Evolutionary conservation across 768 basidiomycete species (phyloP).

Genomic region (Tricholoma furcatifolium): DNA sequence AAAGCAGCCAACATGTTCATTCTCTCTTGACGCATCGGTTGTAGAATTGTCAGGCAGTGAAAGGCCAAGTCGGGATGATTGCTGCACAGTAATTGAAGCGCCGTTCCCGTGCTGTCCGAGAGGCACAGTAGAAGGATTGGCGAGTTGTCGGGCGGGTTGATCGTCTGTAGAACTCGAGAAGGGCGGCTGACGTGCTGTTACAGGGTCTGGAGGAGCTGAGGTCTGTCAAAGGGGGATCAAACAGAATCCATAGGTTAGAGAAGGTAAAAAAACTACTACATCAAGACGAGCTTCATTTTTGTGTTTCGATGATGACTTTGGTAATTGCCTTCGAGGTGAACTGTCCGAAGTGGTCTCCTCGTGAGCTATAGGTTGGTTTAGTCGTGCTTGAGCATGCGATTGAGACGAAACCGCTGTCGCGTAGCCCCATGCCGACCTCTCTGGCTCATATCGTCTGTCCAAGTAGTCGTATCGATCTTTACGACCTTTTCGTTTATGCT

Average conservation of each 20-base stretch:
- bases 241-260: not conserved
- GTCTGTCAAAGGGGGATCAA: not conserved
- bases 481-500: constrained; percentile 13
- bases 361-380: constrained; percentile 18
- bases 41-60: constrained; percentile 1
- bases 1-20: not conserved
- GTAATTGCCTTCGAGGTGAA: constrained; percentile 19
- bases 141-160: constrained; percentile 3
- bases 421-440: constrained; percentile 2
- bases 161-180: constrained; percentile 9
- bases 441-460: constrained; percentile 13
- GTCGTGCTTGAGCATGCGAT: not conserved
- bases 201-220: constrained; percentile 1
- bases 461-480: constrained; percentile 14
- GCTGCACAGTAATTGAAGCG: constrained; percentile 10
- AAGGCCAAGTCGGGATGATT: constrained; percentile 10
- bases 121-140: constrained; percentile 8
- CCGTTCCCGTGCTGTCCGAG: constrained; percentile 22
- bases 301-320: constrained; percentile 19
- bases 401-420: not conserved
- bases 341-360: constrained; percentile 34
- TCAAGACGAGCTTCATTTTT: constrained; percentile 22
- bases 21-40: not conserved
- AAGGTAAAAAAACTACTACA: not conserved
- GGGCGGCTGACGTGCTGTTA: not conserved